Percentiles rank a stretch among this genome's conserved stretches.
Conservation (phyloP, 2,329 filamentous ascomycete species). For the Colletotrichum incanum region DNA sequence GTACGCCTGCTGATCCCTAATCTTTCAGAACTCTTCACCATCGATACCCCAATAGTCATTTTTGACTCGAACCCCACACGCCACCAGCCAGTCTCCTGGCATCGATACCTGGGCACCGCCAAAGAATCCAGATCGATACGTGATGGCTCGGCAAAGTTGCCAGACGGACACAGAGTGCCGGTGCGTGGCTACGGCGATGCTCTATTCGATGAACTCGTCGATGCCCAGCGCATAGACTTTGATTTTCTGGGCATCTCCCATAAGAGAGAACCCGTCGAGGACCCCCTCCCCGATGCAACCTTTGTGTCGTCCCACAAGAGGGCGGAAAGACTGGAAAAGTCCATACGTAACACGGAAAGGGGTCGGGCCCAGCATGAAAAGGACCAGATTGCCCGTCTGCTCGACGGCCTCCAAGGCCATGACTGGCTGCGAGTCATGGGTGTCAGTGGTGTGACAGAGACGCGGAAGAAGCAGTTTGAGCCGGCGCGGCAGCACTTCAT, state of each 20-base stretch:
- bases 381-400: slow-evolving; percentile 74
- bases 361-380: slow-evolving; percentile 77
- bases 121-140: not conserved
- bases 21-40: slow-evolving; percentile 77
- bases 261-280: slow-evolving; percentile 61
- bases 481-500: slow-evolving; percentile 89
- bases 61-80: slow-evolving; percentile 65
- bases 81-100: slow-evolving; percentile 41
- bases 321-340: slow-evolving; percentile 73
- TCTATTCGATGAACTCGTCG: slow-evolving; percentile 70
- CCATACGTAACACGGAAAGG: slow-evolving; percentile 76
- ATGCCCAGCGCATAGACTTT: slow-evolving; percentile 72
- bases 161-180: slow-evolving; percentile 50
- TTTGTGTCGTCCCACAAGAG: slow-evolving; percentile 71
- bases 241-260: slow-evolving; percentile 65
- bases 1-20: slow-evolving; percentile 25
- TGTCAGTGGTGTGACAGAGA: slow-evolving; percentile 87
- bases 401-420: slow-evolving; percentile 89
- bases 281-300: slow-evolving; percentile 70
- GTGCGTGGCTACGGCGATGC: slow-evolving; percentile 70
- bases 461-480: slow-evolving; percentile 88
- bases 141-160: slow-evolving; percentile 8
- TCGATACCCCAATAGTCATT: slow-evolving; percentile 82
- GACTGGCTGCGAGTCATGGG: slow-evolving; percentile 97
- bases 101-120: slow-evolving; percentile 9